phyloP scores from a whole-genome alignment of 345 rosid genomes.

The Hypericum androsaemum region DNA sequence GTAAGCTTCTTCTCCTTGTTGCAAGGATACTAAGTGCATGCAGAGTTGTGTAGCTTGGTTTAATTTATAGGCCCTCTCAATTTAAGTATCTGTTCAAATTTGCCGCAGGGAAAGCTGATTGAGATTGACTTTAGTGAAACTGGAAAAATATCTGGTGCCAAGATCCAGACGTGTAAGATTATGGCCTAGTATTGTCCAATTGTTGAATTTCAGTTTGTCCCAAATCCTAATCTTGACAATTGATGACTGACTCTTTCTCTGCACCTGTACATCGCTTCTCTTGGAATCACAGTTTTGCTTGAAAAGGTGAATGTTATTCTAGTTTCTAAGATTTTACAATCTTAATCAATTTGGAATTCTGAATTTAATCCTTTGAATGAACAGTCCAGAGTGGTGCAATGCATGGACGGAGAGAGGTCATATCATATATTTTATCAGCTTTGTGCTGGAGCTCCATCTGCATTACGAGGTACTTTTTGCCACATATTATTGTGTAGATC shows the following conservation, averaged over 20 bases:
- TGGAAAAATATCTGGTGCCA: slow-evolving; percentile 99
- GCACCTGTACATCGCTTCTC: slow-evolving; percentile 19
- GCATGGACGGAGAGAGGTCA: slow-evolving; percentile 93
- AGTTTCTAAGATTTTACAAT: slow-evolving; percentile 11
- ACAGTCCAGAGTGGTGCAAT: slow-evolving; percentile 99
- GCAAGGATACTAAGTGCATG: background rate
- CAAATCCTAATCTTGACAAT: slow-evolving; percentile 8
- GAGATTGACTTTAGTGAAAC: slow-evolving; percentile 93
- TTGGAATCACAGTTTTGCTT: slow-evolving; percentile 62
- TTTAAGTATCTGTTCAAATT: slow-evolving; percentile 22
- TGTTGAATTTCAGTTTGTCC: slow-evolving; percentile 2
- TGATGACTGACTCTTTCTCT: slow-evolving; percentile 24
- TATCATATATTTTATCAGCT: slow-evolving; percentile 99
- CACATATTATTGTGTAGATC: background rate
- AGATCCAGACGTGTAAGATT: slow-evolving; percentile 90
- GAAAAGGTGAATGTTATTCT: slow-evolving; percentile 65
- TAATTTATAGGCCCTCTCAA: no score
- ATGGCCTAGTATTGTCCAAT: slow-evolving; percentile 4
- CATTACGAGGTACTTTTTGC: slow-evolving; percentile 53
- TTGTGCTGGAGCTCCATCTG: slow-evolving; percentile 81
- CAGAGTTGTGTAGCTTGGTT: no score
- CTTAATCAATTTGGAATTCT: slow-evolving; percentile 9
- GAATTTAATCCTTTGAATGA: slow-evolving; percentile 22
- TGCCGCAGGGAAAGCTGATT: slow-evolving; percentile 81
- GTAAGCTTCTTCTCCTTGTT: slow-evolving; percentile 47